Conservation (phyloP, 306 rosid genomes). For the Rubus parviflorus region DNA sequence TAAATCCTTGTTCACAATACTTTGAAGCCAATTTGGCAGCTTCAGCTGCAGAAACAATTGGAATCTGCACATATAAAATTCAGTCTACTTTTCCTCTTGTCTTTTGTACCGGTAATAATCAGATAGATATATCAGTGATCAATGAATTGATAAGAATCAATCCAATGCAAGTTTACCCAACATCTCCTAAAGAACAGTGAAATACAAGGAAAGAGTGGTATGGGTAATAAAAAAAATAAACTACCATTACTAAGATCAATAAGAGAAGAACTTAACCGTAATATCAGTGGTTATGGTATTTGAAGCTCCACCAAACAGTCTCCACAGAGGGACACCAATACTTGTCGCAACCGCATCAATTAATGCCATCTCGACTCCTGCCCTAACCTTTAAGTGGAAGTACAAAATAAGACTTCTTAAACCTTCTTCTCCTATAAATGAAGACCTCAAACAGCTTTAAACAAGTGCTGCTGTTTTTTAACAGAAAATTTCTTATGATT, state of each 20-base stretch:
- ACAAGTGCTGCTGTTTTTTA: neutral
- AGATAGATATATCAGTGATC: too few relatives aligned
- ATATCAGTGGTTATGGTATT: constrained; percentile 77
- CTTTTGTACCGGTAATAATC: neutral
- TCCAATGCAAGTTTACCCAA: neutral
- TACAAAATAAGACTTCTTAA: neutral
- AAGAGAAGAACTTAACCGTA: constrained; percentile 53
- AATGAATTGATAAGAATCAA: neutral
- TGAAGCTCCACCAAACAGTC: constrained; percentile 91
- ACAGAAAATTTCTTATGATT: neutral
- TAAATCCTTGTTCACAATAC: constrained; percentile 74
- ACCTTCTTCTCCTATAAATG: neutral
- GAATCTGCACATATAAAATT: constrained; percentile 62
- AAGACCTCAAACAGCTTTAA: neutral
- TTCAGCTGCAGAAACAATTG: constrained; percentile 75
- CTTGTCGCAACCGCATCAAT: constrained; percentile 85
- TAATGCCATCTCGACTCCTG: constrained; percentile 93
- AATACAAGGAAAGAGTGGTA: neutral
- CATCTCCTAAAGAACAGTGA: neutral
- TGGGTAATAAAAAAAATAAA: constrained; percentile 8
- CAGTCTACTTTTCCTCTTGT: neutral
- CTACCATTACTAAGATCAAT: neutral
- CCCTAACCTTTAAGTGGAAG: constrained; percentile 76
- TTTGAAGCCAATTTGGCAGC: constrained; percentile 78
- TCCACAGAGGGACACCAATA: constrained; percentile 84